Evolutionary conservation across 768 basidiomycete species (phyloP), one percentile per base, ranked within the genome.

Genomic region (Agrocybe pediades): DNA sequence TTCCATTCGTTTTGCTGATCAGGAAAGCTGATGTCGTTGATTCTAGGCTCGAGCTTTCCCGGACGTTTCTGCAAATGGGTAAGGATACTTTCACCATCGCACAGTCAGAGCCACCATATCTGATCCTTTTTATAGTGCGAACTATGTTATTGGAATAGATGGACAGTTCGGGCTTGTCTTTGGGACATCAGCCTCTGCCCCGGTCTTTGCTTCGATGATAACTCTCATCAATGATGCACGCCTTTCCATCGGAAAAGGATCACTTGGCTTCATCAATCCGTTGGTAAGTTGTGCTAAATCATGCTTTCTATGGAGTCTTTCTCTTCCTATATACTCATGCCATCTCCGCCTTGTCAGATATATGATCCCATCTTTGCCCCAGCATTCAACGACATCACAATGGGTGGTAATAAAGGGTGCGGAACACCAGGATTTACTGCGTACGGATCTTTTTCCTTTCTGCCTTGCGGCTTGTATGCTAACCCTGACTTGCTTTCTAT

Each of bases 151-250:
- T 42, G 72, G 65, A 23, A 68, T 79, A 15, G 68, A 77, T 19
- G 73, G 72, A 19, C 59, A 58, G 45, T 73, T 70, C 45, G 61
- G 27, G 0, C 69, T 57, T 2, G 64, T 74, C 6, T 75, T 67
- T 41, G 78, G 80, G 3, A 80, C 79, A 4, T 78, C 75, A 2
- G 75, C 76, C 0, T 51, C 76, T 2, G 17, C 76, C 1, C 79
- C 80, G 6, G 76, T 77, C 21, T 54, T 65, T 36, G 63, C 57
- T 2, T 71, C 78, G 1, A 77, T 83, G 39, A 71, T 83, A 25
- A 68, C 82, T 1, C 62, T 82, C 66, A 66, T 83, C 46, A 83
- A 83, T 50, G 83, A 83, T 55, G 80, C 77, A 0, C 74, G 81
- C 1, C 61, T 84, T 21, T 69, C 72, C 2, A 4, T 5, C 3